Evolutionary conservation across 1,139 yeast species (phyloP), one percentile per base, ranked within the genome.

Genomic region (Magnusiomyces paraingens): DNA sequence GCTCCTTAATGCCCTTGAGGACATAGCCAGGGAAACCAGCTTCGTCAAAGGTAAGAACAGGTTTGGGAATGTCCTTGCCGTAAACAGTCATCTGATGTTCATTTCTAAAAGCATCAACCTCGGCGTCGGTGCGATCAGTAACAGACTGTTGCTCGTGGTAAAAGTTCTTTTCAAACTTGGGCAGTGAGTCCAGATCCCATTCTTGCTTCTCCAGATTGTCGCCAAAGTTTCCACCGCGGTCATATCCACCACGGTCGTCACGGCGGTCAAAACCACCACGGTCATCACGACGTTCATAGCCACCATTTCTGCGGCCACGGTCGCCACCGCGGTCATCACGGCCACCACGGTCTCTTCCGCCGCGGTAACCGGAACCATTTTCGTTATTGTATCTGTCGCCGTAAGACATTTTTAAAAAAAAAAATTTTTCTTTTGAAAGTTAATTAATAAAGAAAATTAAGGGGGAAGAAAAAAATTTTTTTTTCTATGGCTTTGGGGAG

Each of bases 21-120:
- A 93, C 98, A 68, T 93, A 91, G 64, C 83, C 87, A 61, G 98
- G 98, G 81, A 91, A 91, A 49, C 96, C 96, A 67, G 96, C 96
- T 76, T 93, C 98, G 62, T 93, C 96, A 67, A 93, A 93, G 51
- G 81, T 69, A 62, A 93, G 84, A 66, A 93, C 88, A 62, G 99
- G 99, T 76, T 89, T 87, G 63, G 99, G 99, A 64, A 93, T 87
- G 63, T 89, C 86, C 51, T 76, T 70, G 65, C 99, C 99, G 58
- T 74, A 70, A 62, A 87, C 80, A 59, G 86, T 84, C 98, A 93
- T 93, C 66, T 87, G 91, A 70, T 84, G 79, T 65, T 83, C 83
- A 60, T 79, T 79, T 77, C 99, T 85, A 78, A 91, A 93, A 49
- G 75, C 78, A 46, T 68, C 73, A 61, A 93, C 79, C 55, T 91